Base-by-base conservation (phyloP, 169 alveolate genomes). In the Perkinsus chesapeaki region DNA sequence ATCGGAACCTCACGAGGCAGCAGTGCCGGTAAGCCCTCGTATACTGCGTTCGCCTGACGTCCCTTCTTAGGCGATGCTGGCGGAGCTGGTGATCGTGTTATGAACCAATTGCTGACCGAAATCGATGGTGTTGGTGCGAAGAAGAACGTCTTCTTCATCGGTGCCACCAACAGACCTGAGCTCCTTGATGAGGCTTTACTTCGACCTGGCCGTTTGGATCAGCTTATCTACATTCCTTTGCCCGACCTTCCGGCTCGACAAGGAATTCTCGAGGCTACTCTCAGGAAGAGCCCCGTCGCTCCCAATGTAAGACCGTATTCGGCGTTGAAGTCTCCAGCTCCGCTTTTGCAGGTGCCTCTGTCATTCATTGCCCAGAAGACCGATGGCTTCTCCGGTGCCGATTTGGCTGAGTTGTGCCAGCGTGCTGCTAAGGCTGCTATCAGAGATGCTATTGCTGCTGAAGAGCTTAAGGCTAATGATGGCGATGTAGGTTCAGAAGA, bases 371-470 rank as follows among this genome's bases (percentile, higher is more conserved):
- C 99, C 39, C 99, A 98, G 96, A 98, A 99, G 93, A 99, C 99
- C 27, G 99, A 99, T 23, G 99, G 99, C 39, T 99, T 99, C 97
- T 98, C 99, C 72, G 99, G 99, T 27, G 99, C 99, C n/a, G 99
- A 99, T 96, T 94, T 99, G 92, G 99, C 99, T 60, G 99, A 99
- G 96, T 96, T 99, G 94, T 98, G 99, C 95, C 99, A 99, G 94
- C 97, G 99, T 92, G 99, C 99, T 3, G 99, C 99, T 36, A 98
- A 99, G 95, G 99, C 99, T n/a, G 99, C 99, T 20, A 99, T 99
- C 92, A 98, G 99, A 95, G 99, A 99, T 95, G 99, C 96, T 39
- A 95, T 96, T 39, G 97, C 98, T 27, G 97, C 98, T 3, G 98
- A 96, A 92, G 98, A 96, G 92, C 95, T 96, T 60, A 95, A 94